phyloP scores from a whole-genome alignment of 495 filamentous ascomycete genomes.

The Podospora pseudocomata region DNA sequence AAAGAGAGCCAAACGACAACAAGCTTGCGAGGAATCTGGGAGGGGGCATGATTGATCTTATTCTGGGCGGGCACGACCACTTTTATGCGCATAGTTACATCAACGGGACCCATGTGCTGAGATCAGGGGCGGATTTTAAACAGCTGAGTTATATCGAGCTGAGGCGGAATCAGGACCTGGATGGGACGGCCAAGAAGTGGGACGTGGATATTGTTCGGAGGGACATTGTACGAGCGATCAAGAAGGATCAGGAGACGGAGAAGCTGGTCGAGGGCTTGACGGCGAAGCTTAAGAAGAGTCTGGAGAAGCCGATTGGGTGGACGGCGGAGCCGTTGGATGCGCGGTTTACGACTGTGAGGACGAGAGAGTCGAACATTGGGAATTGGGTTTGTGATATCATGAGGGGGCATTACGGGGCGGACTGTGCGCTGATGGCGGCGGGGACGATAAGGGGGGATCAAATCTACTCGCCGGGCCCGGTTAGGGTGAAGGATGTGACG shows the following conservation, averaged over 20 bases:
- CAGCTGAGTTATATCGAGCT: constrained; percentile 84
- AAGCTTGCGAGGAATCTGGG: constrained; percentile 69
- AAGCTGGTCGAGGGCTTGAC: constrained; percentile 64
- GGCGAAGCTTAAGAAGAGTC: constrained; percentile 62
- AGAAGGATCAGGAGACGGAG: constrained; percentile 54
- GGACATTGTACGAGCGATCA: constrained; percentile 64
- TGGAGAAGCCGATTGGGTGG: constrained; percentile 80
- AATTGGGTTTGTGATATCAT: constrained; percentile 92
- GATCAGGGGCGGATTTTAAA: constrained; percentile 86
- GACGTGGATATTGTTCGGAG: constrained; percentile 71
- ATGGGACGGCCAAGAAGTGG: constrained; percentile 53
- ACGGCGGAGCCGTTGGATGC: constrained; percentile 76
- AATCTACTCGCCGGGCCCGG: constrained; percentile 75
- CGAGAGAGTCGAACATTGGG: constrained; percentile 73
- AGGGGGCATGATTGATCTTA: constrained; percentile 67
- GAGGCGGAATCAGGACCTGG: constrained; percentile 41
- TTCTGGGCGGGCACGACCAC: constrained; percentile 88
- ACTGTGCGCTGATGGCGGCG: constrained; percentile 79
- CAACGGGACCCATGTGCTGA: constrained; percentile 74
- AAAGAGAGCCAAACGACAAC: constrained; percentile 79
- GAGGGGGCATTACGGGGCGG: constrained; percentile 72
- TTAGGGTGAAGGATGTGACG: constrained; percentile 70
- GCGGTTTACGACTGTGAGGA: constrained; percentile 76
- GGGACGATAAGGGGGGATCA: constrained; percentile 91
- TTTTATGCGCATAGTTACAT: constrained; percentile 73